A percentile compares a stretch with the other conserved stretches of the same genome.
Conservation (phyloP, 352 stramenopile genomes). For the Phytophthora cactorum region DNA sequence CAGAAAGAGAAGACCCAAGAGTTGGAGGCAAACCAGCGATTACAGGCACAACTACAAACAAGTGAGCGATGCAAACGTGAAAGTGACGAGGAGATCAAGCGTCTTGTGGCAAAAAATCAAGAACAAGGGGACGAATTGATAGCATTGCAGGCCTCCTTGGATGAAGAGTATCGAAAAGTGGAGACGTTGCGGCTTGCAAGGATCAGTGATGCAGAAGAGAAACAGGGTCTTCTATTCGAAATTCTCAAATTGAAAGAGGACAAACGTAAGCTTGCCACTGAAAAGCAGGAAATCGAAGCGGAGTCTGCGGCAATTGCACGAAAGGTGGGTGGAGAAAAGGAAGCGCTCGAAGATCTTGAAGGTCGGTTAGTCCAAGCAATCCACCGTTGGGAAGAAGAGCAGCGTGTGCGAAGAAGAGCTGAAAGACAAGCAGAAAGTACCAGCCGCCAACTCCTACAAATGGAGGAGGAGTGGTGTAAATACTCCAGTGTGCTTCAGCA, state of each 20-base stretch:
- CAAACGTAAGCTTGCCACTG: constrained; percentile 31
- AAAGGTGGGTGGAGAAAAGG: constrained; percentile 60
- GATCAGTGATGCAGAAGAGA: constrained; percentile 40
- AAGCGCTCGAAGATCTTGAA: constrained; percentile 60
- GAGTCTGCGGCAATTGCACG: constrained; percentile 29
- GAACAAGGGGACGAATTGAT: constrained; percentile 61
- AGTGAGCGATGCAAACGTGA: constrained; percentile 16
- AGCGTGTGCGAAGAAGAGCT: constrained; percentile 36
- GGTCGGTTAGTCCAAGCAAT: constrained; percentile 59
- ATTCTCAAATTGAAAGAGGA: constrained; percentile 62
- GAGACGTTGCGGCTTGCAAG: constrained; percentile 32
- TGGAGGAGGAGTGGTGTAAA: constrained; percentile 61
- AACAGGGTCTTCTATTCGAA: constrained; percentile 51
- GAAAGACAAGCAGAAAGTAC: constrained; percentile 48
- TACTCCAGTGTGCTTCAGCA: constrained; percentile 53
- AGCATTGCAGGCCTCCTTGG: constrained; percentile 53
- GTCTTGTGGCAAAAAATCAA: constrained; percentile 38
- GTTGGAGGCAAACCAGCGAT: constrained; percentile 6
- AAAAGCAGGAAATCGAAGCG: constrained; percentile 39
- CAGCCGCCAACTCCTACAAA: constrained; percentile 40
- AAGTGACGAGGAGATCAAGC: constrained; percentile 15
- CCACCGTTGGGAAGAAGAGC: constrained; percentile 61
- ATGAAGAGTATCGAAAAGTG: constrained; percentile 38
- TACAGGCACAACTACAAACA: background rate
- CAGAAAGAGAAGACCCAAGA: constrained; percentile 31